phyloP scores from a whole-genome alignment of 73 alveolate species.

The Breviolum minutum region DNA sequence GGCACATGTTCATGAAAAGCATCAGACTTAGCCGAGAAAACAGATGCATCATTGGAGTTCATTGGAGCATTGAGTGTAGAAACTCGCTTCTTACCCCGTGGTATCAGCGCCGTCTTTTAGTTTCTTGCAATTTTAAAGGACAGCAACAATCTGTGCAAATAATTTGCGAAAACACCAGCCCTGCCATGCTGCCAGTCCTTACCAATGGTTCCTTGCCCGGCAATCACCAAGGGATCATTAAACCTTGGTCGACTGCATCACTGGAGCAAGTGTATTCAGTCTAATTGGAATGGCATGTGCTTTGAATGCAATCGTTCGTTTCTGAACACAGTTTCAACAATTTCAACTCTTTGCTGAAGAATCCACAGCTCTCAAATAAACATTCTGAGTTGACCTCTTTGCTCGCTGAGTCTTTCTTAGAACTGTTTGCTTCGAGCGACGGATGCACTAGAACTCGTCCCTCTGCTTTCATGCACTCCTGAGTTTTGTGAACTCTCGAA shows the following conservation, averaged over 20 bases:
- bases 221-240: slow-evolving; percentile 96
- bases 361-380: too few species aligned
- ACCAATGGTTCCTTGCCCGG: slow-evolving; percentile 96
- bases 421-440: background rate
- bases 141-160: background rate
- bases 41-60: background rate
- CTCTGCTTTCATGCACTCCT: slow-evolving; percentile 94
- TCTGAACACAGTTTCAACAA: too few species aligned
- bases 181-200: background rate
- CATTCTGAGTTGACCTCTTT: too few species aligned
- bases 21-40: too few species aligned
- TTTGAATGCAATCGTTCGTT: too few species aligned
- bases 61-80: background rate
- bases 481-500: background rate
- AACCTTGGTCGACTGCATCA: slow-evolving; percentile 13
- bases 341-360: too few species aligned
- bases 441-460: slow-evolving; percentile 95
- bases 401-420: too few species aligned
- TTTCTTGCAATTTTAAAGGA: background rate
- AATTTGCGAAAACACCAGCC: background rate
- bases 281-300: too few species aligned
- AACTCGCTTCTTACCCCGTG: too few species aligned
- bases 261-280: too few species aligned
- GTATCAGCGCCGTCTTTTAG: background rate
- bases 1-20: too few species aligned